Conservation (phyloP, 768 basidiomycete genomes). For the Agaricus sinodeliciosus region DNA sequence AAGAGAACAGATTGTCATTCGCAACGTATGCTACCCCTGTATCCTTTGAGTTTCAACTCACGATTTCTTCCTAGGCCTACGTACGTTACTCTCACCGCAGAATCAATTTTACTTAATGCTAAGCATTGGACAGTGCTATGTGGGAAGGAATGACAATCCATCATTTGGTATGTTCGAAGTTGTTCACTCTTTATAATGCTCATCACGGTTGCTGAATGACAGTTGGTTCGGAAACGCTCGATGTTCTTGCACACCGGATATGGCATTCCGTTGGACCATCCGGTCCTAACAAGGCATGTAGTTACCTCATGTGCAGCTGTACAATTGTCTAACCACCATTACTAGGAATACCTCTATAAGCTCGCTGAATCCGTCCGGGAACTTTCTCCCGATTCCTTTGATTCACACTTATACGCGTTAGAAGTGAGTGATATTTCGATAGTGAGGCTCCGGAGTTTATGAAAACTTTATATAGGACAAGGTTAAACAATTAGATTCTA, state of each 20-base stretch:
- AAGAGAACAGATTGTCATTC: constrained; percentile 47
- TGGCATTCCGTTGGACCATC: constrained; percentile 79
- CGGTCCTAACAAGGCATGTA: constrained; percentile 75
- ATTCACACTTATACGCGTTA: constrained; percentile 70
- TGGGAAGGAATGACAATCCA: constrained; percentile 81
- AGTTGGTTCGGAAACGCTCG: constrained; percentile 85
- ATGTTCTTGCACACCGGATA: constrained; percentile 59
- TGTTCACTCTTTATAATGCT: background rate
- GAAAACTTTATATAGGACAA: background rate
- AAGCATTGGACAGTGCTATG: constrained; percentile 61
- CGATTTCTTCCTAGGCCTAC: constrained; percentile 32
- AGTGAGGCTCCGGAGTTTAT: background rate
- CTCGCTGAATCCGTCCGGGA: constrained; percentile 68
- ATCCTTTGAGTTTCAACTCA: background rate
- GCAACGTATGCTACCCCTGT: constrained; percentile 32
- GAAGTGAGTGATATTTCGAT: constrained; percentile 43
- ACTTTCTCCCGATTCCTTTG: constrained; percentile 67
- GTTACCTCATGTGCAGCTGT: background rate
- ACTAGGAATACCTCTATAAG: constrained; percentile 83
- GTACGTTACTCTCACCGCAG: constrained; percentile 26
- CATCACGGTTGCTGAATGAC: background rate
- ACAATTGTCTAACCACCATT: background rate
- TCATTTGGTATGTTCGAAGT: constrained; percentile 62
- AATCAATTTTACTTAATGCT: background rate
- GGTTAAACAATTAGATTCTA: constrained; percentile 2